These are phyloP conservation scores for Porogramme epimiltina DNA, from an alignment of 1,284 basidiomycete species.

Conservation along the genomic window DNA sequence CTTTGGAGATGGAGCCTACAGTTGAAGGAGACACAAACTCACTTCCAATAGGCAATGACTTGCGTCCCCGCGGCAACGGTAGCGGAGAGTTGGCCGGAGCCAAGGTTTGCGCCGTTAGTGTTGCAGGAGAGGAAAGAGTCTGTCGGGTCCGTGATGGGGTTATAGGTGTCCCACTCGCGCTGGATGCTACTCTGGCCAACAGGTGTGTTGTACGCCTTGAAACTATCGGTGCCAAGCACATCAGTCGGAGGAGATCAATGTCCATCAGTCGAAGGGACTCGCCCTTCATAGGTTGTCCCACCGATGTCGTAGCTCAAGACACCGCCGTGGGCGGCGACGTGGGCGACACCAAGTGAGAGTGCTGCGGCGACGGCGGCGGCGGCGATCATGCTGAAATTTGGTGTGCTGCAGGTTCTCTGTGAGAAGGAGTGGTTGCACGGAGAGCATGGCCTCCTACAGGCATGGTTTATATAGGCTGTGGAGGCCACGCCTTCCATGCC, in stretches of 20 bases:
- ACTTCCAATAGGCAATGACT: constrained; percentile 45
- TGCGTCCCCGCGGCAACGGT: constrained; percentile 42
- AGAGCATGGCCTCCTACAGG: too few species aligned
- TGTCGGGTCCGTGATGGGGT: constrained; percentile 38
- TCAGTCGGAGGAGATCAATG: background rate
- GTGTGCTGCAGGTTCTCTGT: too few species aligned
- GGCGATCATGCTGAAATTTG: too few species aligned
- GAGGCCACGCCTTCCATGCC: too few species aligned
- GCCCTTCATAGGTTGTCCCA: constrained; percentile 36
- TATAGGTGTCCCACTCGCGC: constrained; percentile 33
- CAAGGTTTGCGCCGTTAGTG: constrained; percentile 34
- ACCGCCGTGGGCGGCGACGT: constrained; percentile 39
- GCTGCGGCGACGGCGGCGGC: constrained; percentile 6
- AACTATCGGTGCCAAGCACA: constrained; percentile 10
- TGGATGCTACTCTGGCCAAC: constrained; percentile 40
- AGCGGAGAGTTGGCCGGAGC: constrained; percentile 35
- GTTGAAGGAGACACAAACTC: background rate
- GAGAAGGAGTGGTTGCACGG: too few species aligned
- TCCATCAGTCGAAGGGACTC: background rate
- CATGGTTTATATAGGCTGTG: too few species aligned
- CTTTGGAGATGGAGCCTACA: too few species aligned
- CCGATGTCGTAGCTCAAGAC: constrained; percentile 37
- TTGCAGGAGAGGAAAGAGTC: constrained; percentile 35
- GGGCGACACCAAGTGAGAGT: constrained; percentile 14
- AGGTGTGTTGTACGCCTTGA: constrained; percentile 39